These are phyloP conservation scores for Delitschia confertaspora DNA, from an alignment of 495 filamentous ascomycete species.

Conservation along the genomic window DNA sequence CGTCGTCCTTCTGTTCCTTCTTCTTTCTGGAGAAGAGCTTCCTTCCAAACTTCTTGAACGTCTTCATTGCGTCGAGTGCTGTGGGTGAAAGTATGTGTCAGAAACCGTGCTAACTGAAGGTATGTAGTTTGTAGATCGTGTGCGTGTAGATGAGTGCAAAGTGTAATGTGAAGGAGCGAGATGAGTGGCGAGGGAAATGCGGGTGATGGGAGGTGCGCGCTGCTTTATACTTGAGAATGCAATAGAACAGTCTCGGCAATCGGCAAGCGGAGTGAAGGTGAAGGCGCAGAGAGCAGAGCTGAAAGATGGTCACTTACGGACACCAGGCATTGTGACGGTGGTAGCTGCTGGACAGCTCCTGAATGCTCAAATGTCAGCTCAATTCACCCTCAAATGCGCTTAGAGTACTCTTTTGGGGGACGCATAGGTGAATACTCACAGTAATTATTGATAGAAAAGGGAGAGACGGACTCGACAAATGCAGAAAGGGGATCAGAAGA, in stretches of 20 bases:
- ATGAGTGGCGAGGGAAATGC: neutral
- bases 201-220: neutral
- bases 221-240: neutral
- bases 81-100: neutral
- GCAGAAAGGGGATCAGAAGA: no score
- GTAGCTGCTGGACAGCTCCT: no score
- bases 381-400: no score
- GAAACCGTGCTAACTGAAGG: no score
- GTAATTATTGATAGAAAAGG: no score
- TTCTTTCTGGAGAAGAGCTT: conserved; percentile 26
- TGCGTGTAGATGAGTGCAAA: neutral
- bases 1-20: conserved; percentile 23
- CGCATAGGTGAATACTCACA: no score
- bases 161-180: no score
- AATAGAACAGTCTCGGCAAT: neutral
- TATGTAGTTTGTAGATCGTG: conserved; percentile 2
- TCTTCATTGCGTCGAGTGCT: conserved; percentile 26
- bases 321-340: conserved; percentile 28
- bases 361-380: no score
- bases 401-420: no score
- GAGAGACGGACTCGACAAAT: no score
- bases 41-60: conserved; percentile 26
- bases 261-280: neutral
- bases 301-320: conserved; percentile 21
- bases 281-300: neutral